Evolutionary conservation across 306 rosid species (phyloP), one percentile per base, ranked within the genome.

Genomic region (Phaseolus lunatus): DNA sequence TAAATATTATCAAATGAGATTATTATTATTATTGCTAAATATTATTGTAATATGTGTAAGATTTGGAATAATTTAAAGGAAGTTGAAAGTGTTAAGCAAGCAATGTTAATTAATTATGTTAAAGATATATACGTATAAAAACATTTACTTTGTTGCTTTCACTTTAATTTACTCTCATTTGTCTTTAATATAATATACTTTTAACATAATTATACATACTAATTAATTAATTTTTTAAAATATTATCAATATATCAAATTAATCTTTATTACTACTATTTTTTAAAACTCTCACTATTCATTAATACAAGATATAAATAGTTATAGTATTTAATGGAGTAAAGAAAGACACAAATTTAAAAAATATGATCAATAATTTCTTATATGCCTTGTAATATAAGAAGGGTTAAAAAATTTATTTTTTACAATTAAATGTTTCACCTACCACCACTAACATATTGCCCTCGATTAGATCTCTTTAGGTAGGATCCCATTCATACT

Each of bases 31-130:
- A 33, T 5, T 33, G 2, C 0, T 27, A 27, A 53, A 6, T 43
- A 43, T 43, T 43, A 43, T 43, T 43, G 2, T 41, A 4, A 37
- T 16, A n/a, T 0, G 9, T 29, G 5, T 64, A 20, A 63, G 39
- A 50, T 44, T 48, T 75, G 16, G 63, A 50, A 48, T 63, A 63
- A 63, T 48, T 76, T 48, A 33, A 63, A 63, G 72, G 19, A 76
- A 76, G 72, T 48, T 76, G 72, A 76, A 43, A 39, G 43, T 20
- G 50, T 76, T 50, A 63, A 72, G 80, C 64, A 76, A 76, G 23
- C 72, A 0, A 62, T 13, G 63, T 75, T 62, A 62, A 3, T 3
- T 15, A 6, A 3, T 3, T 7, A 9, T 3, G 15, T 54, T 43
- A 59, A 10, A 45, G 15, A n/a, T 56, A n/a, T 31, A 9, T 20